Base-by-base conservation (phyloP, 768 basidiomycete genomes). In the Serendipita vermifera region DNA sequence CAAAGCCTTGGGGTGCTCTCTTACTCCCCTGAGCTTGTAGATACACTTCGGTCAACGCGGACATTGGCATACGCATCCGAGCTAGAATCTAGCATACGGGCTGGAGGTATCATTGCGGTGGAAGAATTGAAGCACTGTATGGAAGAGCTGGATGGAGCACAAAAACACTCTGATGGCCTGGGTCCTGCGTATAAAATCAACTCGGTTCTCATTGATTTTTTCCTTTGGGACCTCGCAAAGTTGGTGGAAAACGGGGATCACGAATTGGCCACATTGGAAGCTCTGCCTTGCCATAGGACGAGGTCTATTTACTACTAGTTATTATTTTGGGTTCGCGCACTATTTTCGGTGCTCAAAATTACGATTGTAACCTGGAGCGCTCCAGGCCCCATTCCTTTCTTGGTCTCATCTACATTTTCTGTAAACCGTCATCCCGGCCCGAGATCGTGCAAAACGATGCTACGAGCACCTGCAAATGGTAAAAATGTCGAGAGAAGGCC, bases 151-250 rank as follows among this genome's bases (percentile, higher is more conserved):
- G 15, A 41, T 27, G 6, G 57, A 46, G 5, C 56, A 46, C 27
- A 62, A 57, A 29, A 59, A 54, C 38, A 58, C 15, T 64, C 64
- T 14, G 62, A 58, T 11, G 65, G 65, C 31, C 68, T 67, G 32
- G 61, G 62, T 11, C n/a, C n/a, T n/a, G n/a, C n/a, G n/a, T n/a
- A n/a, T n/a, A n/a, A n/a, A n/a, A 58, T 87, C 35, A 84, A 78
- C 64, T 87, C 85, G 60, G 89, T 91, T 40, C 62, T 94, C 59
- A 85, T 90, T 53, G 91, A 96, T 64, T 90, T 96, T 64, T 93
- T 86, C 69, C 68, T 92, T 9, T 94, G 89, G 88, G 89, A 92
- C 65, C 65, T 90, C 58, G 62, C 62, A 27, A 69, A 70, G 60
- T 61, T 51, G 17, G 46, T 51, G 24, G 46, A 51, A 31, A 31